phyloP scores from a whole-genome alignment of 306 rosid genomes.

The Ormosia emarginata region DNA sequence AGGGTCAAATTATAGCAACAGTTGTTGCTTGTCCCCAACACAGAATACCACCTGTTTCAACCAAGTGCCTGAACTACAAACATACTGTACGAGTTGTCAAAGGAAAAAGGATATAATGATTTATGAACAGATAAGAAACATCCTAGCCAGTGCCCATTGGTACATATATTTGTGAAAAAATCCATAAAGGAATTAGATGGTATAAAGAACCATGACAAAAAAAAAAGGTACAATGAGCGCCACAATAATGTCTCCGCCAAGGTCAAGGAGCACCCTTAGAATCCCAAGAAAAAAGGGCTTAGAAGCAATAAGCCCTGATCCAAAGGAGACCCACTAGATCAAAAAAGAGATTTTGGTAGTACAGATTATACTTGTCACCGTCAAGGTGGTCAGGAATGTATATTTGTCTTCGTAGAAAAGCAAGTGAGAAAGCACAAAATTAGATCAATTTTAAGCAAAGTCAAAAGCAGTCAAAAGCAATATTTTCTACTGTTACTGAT shows the following conservation, averaged over 20 bases:
- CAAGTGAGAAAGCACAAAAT: conserved; percentile 17
- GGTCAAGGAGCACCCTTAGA: conserved; percentile 1
- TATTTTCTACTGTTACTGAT: conserved; percentile 20
- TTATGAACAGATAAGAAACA: conserved; percentile 15
- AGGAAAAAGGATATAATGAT: conserved; percentile 14
- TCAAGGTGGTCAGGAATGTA: background rate
- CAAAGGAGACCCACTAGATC: conserved; percentile 4
- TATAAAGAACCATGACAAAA: background rate
- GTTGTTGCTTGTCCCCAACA: background rate
- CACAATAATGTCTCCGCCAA: conserved; percentile 10
- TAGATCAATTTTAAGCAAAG: background rate
- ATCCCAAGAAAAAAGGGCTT: background rate
- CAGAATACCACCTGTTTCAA: background rate
- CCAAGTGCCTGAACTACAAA: background rate
- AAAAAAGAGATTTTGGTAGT: conserved; percentile 3
- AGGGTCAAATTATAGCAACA: conserved; percentile 1
- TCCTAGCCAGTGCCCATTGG: conserved; percentile 5
- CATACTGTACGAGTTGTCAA: conserved; percentile 19
- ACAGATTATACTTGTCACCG: conserved; percentile 24
- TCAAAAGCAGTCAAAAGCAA: conserved; percentile 46
- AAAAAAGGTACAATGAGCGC: background rate
- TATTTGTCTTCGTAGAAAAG: background rate
- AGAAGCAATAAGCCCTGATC: conserved; percentile 7
- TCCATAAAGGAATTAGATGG: background rate
- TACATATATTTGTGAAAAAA: background rate